A percentile compares a stretch with the other conserved stretches of the same genome.
phyloP scores from a whole-genome alignment of 2,329 filamentous ascomycete genomes.

The Thermothelomyces thermophilus region DNA sequence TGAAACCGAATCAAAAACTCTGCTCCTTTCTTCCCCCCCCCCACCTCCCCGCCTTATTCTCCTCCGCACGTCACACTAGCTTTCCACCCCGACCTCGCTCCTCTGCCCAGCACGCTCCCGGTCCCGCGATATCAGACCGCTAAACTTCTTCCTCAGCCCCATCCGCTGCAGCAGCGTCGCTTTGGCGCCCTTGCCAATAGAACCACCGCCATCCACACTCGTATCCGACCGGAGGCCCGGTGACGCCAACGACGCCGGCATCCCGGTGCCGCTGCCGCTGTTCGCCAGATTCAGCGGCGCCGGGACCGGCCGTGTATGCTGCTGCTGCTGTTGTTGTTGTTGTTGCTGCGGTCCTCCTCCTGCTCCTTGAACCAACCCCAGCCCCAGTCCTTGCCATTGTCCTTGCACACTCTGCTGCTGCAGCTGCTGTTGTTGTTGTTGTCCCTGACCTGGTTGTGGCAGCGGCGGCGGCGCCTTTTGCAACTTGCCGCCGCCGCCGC shows the following conservation, averaged over 20 bases:
- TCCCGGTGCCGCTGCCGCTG: no score
- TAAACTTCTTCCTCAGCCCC: conserved; percentile 18
- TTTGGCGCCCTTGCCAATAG: conserved; percentile 5
- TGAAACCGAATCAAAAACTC: no score
- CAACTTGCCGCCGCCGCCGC: background rate
- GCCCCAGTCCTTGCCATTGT: no score
- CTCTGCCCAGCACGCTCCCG: background rate
- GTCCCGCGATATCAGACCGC: conserved; percentile 15
- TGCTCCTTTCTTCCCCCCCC: no score
- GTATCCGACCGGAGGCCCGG: conserved; percentile 5
- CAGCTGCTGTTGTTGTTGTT: background rate
- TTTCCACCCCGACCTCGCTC: conserved; percentile 11
- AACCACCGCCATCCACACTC: background rate
- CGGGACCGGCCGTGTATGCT: background rate
- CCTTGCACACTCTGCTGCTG: no score
- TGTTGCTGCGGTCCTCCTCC: no score
- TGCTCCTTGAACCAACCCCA: background rate
- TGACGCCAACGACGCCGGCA: conserved; percentile 17
- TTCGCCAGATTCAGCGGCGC: conserved; percentile 10
- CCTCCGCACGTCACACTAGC: no score
- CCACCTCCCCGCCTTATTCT: no score
- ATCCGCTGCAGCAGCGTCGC: conserved; percentile 13
- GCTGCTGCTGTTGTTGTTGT: background rate
- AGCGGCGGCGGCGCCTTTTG: background rate
- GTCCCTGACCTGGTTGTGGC: background rate